phyloP scores from a whole-genome alignment of 345 rosid genomes.

The Hibiscus syriacus region DNA sequence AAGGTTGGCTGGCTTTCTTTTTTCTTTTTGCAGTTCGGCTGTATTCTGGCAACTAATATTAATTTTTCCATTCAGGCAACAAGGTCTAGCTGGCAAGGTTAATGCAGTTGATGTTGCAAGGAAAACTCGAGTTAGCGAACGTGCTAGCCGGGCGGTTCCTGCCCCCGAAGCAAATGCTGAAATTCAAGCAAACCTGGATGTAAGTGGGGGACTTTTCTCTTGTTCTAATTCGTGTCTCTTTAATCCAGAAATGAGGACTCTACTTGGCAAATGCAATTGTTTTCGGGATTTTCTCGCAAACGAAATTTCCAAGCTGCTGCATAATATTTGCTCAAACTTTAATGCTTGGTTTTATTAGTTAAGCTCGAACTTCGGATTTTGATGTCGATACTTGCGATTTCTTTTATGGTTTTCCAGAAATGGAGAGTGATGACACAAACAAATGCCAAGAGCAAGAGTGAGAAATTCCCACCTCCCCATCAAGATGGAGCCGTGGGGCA shows the following conservation, averaged over 20 bases:
- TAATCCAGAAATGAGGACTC: background rate
- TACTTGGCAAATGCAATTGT: conserved; percentile 1
- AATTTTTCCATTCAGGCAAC: conserved; percentile 35
- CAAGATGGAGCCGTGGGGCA: conserved; percentile 79
- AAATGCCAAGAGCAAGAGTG: conserved; percentile 78
- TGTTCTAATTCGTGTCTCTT: background rate
- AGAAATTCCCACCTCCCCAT: conserved; percentile 95
- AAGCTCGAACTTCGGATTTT: too few relatives aligned
- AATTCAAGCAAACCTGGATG: conserved; percentile 59
- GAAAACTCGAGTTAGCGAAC: conserved; percentile 46
- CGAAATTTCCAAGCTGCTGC: background rate
- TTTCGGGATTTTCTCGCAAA: background rate
- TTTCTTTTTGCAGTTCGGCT: conserved; percentile 1
- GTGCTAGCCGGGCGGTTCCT: conserved; percentile 56
- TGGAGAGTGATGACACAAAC: conserved; percentile 45
- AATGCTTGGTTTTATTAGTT: too few relatives aligned
- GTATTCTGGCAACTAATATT: conserved; percentile 17
- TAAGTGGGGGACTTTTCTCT: conserved; percentile 13
- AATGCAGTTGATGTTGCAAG: conserved; percentile 49
- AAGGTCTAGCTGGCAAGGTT: conserved; percentile 42
- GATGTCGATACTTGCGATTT: too few relatives aligned
- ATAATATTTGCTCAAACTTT: too few relatives aligned
- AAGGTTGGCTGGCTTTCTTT: conserved; percentile 42
- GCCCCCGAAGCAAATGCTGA: conserved; percentile 94
- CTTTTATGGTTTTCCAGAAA: conserved; percentile 30